Evolutionary conservation across 768 basidiomycete genomes (phyloP), one percentile per base, ranked within the genome.

Genomic region (Boletus rubescentipes): DNA sequence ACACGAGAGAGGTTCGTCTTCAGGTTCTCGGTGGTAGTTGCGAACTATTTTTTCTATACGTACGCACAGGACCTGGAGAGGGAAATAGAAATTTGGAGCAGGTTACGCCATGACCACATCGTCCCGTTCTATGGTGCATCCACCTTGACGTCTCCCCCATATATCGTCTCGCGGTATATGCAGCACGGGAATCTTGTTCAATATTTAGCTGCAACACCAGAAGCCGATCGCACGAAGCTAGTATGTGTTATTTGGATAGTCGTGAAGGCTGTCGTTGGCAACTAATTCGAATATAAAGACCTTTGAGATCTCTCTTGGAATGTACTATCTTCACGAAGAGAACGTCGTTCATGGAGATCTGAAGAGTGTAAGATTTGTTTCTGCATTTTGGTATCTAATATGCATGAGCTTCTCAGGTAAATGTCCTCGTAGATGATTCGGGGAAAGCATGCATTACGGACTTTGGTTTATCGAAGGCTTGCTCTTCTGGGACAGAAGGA

Each of bases 391-490:
- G 20, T 18, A 11, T 5, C 49, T 49, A 18, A 38, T 8, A 10
- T 10, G 1, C n/a, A 2, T 7, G 10, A 7, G 31, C 34, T 45
- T 48, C 8, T 14, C 9, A 74, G 73, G 59, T 61, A 2, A 74
- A 72, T 39, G 62, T 73, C 7, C 55, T 74, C 4, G 62, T 74
- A 30, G 63, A 68, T 39, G 72, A 72, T 56, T 44, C 57, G 4
- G 58, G 58, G 12, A 62, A 70, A 16, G 72, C 68, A 7, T 57
- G 67, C 43, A 57, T 74, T 20, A 61, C 70, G 16, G 69, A 74
- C 47, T 73, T 73, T 48, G 73, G 73, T 21, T 57, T 74, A 8
- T 64, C 71, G 0, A 61, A 63, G 16, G 57, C 69, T 18, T 46
- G 61, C 11, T 59, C 62, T 34, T 36, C 52, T 1, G 50, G 53